phyloP scores from a whole-genome alignment of 257 asterid genomes.

The Solanum pimpinellifolium region DNA sequence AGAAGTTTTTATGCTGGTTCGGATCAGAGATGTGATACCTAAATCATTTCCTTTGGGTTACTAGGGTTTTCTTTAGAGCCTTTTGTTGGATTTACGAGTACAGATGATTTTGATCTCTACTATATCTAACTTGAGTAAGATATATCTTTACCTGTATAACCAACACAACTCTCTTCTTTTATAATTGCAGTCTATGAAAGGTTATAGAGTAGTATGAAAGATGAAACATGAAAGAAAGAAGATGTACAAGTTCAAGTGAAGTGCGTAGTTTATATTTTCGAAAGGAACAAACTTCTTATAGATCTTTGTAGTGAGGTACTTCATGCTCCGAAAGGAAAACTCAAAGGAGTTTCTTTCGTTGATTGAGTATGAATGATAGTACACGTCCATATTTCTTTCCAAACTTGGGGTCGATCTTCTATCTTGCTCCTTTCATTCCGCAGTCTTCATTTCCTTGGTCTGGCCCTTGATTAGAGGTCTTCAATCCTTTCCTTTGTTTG shows the following conservation, averaged over 20 bases:
- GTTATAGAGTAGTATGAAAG: not conserved
- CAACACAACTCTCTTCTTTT: not conserved
- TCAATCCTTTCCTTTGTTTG: not conserved
- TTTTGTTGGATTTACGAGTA: not conserved
- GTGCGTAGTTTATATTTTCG: not conserved
- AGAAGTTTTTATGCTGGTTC: not conserved
- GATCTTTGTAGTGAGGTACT: not conserved
- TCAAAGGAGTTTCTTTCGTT: not conserved
- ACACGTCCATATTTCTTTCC: not conserved
- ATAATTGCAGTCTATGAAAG: not conserved
- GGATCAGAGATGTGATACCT: not conserved
- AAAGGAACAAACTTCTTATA: not conserved
- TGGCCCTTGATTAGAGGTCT: not conserved
- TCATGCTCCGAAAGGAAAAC: not conserved
- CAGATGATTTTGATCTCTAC: not conserved
- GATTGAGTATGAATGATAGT: not conserved
- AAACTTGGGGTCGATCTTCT: not conserved
- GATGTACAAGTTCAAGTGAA: not conserved
- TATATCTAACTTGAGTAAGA: not conserved
- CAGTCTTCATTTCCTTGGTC: not conserved
- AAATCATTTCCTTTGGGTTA: not conserved
- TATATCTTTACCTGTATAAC: too few species aligned
- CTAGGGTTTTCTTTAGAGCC: not conserved
- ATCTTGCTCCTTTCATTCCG: not conserved
- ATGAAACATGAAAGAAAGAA: not conserved